Conservation (phyloP, 2,329 filamentous ascomycete genomes). For the Parafenestella ontariensis region DNA sequence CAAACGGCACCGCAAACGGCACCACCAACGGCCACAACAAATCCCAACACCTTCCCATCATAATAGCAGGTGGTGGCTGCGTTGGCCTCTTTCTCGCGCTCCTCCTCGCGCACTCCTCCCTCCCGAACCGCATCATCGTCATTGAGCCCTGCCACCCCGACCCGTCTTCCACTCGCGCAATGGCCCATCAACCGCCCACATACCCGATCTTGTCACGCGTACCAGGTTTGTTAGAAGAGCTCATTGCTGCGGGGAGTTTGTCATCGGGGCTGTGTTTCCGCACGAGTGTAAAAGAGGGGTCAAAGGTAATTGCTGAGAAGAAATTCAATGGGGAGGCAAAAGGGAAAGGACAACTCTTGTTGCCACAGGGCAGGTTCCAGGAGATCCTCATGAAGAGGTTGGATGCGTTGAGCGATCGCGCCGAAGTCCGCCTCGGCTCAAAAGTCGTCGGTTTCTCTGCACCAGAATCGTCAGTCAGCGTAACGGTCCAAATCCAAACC, state of each 20-base stretch:
- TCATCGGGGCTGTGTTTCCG: slow-evolving; percentile 40
- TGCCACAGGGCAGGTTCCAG: slow-evolving; percentile 44
- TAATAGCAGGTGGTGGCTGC: slow-evolving; percentile 52
- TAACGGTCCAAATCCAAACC: slow-evolving; percentile 15
- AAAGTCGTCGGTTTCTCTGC: slow-evolving; percentile 20
- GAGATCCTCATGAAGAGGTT: slow-evolving; percentile 33
- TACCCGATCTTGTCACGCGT: slow-evolving; percentile 49
- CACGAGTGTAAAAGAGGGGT: slow-evolving; percentile 28
- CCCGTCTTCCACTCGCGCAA: slow-evolving; percentile 48
- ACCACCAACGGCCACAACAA: not conserved
- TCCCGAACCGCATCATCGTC: slow-evolving; percentile 46
- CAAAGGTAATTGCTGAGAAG: slow-evolving; percentile 37
- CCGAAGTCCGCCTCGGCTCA: slow-evolving; percentile 29
- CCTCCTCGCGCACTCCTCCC: slow-evolving; percentile 44
- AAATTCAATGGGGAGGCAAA: slow-evolving; percentile 32
- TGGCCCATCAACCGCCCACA: slow-evolving; percentile 52
- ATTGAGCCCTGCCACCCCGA: slow-evolving; percentile 35
- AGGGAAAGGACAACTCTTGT: slow-evolving; percentile 31
- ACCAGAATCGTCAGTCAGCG: slow-evolving; percentile 10
- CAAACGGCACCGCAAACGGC: not conserved
- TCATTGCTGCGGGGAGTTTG: slow-evolving; percentile 36
- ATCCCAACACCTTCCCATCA: slow-evolving; percentile 27
- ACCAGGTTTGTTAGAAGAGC: slow-evolving; percentile 45
- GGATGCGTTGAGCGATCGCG: slow-evolving; percentile 8
- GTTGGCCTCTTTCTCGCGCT: slow-evolving; percentile 52